phyloP scores from a whole-genome alignment of 2,329 filamentous ascomycete species.

The Aspergillus sp. region DNA sequence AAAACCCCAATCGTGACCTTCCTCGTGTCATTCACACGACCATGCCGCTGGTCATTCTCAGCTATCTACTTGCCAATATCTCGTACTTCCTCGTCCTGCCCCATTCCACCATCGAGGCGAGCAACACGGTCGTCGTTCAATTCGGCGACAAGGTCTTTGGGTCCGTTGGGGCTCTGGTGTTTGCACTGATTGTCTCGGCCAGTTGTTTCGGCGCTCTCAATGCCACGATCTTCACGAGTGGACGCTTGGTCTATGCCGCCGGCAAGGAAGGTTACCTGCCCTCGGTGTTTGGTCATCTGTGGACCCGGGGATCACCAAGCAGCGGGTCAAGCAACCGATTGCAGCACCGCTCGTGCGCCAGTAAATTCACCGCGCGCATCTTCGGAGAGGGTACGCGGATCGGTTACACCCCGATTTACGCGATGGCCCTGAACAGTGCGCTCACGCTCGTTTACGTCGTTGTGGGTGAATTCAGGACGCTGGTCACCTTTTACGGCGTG shows the following conservation, averaged over 20 bases:
- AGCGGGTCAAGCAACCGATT: constrained; percentile 35
- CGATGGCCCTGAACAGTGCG: constrained; percentile 75
- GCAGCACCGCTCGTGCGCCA: constrained; percentile 54
- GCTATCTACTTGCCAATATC: constrained; percentile 87
- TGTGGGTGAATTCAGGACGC: constrained; percentile 85
- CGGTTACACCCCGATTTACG: constrained; percentile 92
- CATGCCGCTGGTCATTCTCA: constrained; percentile 88
- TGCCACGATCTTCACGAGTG: constrained; percentile 89
- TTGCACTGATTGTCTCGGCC: constrained; percentile 85
- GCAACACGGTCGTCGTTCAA: constrained; percentile 93
- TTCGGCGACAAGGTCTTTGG: constrained; percentile 92
- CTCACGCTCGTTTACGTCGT: constrained; percentile 76
- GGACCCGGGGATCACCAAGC: constrained; percentile 52
- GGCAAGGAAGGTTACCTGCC: constrained; percentile 95
- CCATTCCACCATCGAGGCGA: constrained; percentile 72
- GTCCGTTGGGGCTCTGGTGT: constrained; percentile 72
- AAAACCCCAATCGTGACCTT: constrained; percentile 83
- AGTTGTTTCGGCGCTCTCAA: constrained; percentile 95
- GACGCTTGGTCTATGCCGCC: constrained; percentile 87
- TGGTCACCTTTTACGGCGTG: constrained; percentile 96
- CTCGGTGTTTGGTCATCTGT: constrained; percentile 76
- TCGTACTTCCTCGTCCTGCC: constrained; percentile 94
- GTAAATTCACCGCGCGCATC: constrained; percentile 59
- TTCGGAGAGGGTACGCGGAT: constrained; percentile 76
- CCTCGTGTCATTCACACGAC: constrained; percentile 95